phyloP scores from a whole-genome alignment of 73 alveolate genomes.

The Paramecium caudatum region DNA sequence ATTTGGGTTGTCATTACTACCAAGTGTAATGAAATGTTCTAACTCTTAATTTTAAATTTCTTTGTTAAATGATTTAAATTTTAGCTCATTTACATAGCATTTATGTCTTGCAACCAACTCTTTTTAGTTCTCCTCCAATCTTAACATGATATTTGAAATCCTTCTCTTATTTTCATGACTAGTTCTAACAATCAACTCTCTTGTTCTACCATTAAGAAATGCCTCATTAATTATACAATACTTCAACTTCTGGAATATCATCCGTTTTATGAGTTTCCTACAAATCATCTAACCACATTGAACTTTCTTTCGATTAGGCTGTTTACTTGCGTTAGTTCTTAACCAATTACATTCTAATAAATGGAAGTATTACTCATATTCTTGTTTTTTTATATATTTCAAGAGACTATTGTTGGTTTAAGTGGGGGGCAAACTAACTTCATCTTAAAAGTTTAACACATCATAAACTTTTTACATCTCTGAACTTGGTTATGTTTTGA shows the following conservation, averaged over 20 bases:
- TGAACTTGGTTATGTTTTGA: constrained; percentile 1
- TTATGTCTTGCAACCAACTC: constrained; percentile 31
- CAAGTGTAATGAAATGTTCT: constrained; percentile 11
- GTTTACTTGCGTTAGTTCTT: constrained; percentile 10
- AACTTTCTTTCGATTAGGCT: neutral
- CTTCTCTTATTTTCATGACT: constrained; percentile 40
- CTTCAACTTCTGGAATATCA: constrained; percentile 20
- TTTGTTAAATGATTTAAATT: neutral
- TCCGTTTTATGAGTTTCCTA: constrained; percentile 3
- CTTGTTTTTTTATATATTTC: constrained; percentile 2
- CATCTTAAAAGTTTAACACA: constrained; percentile 1
- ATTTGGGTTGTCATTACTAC: constrained; percentile 17
- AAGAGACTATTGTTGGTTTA: neutral
- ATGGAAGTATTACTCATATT: neutral
- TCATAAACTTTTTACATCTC: constrained; percentile 20
- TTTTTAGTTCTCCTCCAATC: constrained; percentile 5
- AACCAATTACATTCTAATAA: neutral
- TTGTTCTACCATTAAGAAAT: constrained; percentile 26
- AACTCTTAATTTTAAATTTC: constrained; percentile 12
- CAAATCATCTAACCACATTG: constrained; percentile 26
- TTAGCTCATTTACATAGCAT: constrained; percentile 3
- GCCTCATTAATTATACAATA: neutral
- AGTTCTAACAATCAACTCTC: constrained; percentile 28
- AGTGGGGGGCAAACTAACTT: neutral
- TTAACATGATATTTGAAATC: neutral